phyloP scores from a whole-genome alignment of 129 eudicot species.

The Chrysanthemum seticuspe region DNA sequence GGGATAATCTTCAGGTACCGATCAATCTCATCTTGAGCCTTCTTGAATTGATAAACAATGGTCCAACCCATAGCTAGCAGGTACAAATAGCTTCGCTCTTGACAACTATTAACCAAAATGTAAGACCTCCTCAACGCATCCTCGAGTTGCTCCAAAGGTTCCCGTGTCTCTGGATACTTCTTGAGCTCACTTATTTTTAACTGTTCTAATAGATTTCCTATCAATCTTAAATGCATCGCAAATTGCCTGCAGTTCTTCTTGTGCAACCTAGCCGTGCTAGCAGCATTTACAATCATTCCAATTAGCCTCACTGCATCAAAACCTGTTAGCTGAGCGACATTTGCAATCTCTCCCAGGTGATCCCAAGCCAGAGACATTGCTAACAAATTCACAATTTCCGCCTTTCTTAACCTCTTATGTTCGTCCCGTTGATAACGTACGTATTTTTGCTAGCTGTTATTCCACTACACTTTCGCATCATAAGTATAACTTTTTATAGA shows the following conservation, averaged over 20 bases:
- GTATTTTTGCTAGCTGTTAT: too few relatives aligned
- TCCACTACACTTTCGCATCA: too few relatives aligned
- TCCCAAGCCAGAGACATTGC: conserved; percentile 64
- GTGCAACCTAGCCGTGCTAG: conserved; percentile 82
- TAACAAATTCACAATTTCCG: background rate
- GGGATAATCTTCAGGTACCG: conserved; percentile 87
- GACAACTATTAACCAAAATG: conserved; percentile 80
- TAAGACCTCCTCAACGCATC: conserved; percentile 93
- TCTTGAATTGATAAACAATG: conserved; percentile 83
- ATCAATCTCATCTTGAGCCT: conserved; percentile 88
- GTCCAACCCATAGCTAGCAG: conserved; percentile 95
- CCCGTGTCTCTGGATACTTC: conserved; percentile 75
- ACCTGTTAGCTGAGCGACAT: conserved; percentile 73
- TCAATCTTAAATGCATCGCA: conserved; percentile 75
- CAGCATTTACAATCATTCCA: conserved; percentile 73
- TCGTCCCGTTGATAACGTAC: too few relatives aligned
- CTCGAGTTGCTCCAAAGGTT: conserved; percentile 90
- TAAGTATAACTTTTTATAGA: background rate
- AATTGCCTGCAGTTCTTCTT: conserved; percentile 80
- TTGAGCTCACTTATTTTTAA: conserved; percentile 68
- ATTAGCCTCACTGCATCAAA: conserved; percentile 72
- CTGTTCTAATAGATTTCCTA: conserved; percentile 74
- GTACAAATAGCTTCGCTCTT: conserved; percentile 73
- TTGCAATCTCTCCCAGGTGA: conserved; percentile 73
- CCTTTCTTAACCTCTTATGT: too few relatives aligned